A percentile compares a stretch with the other conserved stretches of the same genome.
Evolutionary conservation across 805 yeast species (phyloP).

Genomic region (Sugiyamaella americana): DNA sequence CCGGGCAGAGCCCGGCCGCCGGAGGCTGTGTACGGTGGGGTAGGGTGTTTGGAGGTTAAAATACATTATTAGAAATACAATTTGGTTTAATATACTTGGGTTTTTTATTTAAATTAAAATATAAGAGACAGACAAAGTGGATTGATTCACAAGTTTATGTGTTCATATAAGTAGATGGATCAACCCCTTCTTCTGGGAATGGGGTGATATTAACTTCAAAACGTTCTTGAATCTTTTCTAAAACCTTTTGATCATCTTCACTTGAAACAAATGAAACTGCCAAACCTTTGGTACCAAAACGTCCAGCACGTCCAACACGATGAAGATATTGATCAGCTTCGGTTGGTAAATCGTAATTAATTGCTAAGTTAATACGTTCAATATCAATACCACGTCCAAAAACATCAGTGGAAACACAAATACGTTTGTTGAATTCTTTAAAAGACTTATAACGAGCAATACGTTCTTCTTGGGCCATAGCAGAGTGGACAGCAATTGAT

Average conservation of each 20-base stretch:
- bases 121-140: constrained; percentile 1
- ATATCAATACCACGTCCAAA: constrained; percentile 99
- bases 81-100: background rate
- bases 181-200: constrained; percentile 97
- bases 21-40: too few species aligned
- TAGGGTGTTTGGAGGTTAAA: too few species aligned
- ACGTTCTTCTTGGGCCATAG: constrained; percentile 95
- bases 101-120: constrained; percentile 5
- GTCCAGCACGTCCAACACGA: constrained; percentile 99
- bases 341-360: constrained; percentile 91
- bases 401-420: constrained; percentile 96
- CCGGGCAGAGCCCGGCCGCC: too few species aligned
- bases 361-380: constrained; percentile 96
- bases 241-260: constrained; percentile 81
- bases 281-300: constrained; percentile 98
- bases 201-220: constrained; percentile 93
- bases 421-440: constrained; percentile 97
- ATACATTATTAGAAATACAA: background rate
- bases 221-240: constrained; percentile 91
- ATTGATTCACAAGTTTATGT: constrained; percentile 42
- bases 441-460: constrained; percentile 92
- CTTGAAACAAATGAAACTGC: constrained; percentile 85
- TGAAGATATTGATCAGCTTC: constrained; percentile 98
- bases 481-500: constrained; percentile 92
- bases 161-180: constrained; percentile 96